Evolutionary conservation across 31 red algal genomes (phyloP), one percentile per base, ranked within the genome.

Genomic region (Odonthalia washingtoniensis): DNA sequence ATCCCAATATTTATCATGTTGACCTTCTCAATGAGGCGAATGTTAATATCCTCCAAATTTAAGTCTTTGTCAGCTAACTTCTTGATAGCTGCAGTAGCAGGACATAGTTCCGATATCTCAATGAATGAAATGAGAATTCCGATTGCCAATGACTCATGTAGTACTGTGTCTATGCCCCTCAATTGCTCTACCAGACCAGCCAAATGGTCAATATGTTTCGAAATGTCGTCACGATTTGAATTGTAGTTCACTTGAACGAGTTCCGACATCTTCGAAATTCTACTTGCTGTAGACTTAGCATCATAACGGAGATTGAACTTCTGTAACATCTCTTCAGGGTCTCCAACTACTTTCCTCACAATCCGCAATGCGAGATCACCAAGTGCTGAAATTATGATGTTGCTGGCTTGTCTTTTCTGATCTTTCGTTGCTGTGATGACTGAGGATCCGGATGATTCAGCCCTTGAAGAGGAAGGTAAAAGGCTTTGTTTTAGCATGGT

Each of bases 101-200:
- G 77, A 0, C 62, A 65, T 18, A 81, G 53, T 39, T 81, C 52
- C 9, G 5, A 5, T 14, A 60, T 60, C 0, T 81, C 77, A 81
- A 81, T 81, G 2, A 60, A 81, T 4, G 49, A 28, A 33, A 81
- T 81, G 3, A 81, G 40, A 31, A 64, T 61, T 65, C 26, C 46
- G 40, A 81, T 81, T 5, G 12, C 18, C 0, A 65, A 33, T 34
- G 62, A 24, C 30, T 4, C 21, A 65, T 28, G 77, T 65, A 81
- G 24, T 26, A 37, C 65, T 3, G 46, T 81, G 0, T 81, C 65
- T 31, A 65, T 45, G 32, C 30, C 18, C 5, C 65, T 34, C 12
- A 81, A 60, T 31, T 81, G 62, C 52, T 81, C 77, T 32, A 81
- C 3, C 3, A 81, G 62, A 2, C 77, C 30, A 39, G 62, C 37